These are phyloP conservation scores for Penicillium psychrofluorescens DNA, from an alignment of 495 filamentous ascomycete genomes.

Conservation along the genomic window DNA sequence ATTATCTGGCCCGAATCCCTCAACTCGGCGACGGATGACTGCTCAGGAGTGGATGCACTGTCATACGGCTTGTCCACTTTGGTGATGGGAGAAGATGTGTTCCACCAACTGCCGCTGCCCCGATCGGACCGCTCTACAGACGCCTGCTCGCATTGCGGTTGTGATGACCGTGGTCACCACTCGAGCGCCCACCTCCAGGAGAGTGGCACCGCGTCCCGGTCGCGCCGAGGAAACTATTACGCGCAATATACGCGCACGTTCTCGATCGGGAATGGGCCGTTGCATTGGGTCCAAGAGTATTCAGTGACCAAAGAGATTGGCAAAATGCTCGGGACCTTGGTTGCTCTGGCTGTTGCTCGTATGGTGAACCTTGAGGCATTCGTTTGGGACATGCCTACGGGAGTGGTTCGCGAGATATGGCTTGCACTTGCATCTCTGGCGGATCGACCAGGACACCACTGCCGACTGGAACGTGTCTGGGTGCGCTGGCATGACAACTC, in stretches of 20 bases:
- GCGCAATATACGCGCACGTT: slow-evolving; percentile 83
- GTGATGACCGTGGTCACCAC: slow-evolving; percentile 11
- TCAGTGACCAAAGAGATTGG: slow-evolving; percentile 81
- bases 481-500: slow-evolving; percentile 87
- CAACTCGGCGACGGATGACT: slow-evolving; percentile 50
- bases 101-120: slow-evolving; percentile 33
- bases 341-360: slow-evolving; percentile 74
- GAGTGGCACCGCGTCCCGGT: slow-evolving; percentile 2
- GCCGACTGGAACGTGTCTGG: slow-evolving; percentile 74
- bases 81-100: slow-evolving; percentile 70
- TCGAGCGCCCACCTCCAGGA: slow-evolving; percentile 8
- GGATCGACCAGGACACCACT: slow-evolving; percentile 50
- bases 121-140: slow-evolving; percentile 2
- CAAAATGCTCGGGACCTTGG: slow-evolving; percentile 87
- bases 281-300: slow-evolving; percentile 80
- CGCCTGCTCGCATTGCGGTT: slow-evolving; percentile 32
- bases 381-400: slow-evolving; percentile 95
- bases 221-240: slow-evolving; percentile 67
- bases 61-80: slow-evolving; percentile 87
- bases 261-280: slow-evolving; percentile 80
- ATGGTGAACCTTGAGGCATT: slow-evolving; percentile 91
- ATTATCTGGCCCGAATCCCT: slow-evolving; percentile 86
- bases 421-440: slow-evolving; percentile 71
- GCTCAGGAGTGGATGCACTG: slow-evolving; percentile 78
- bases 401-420: slow-evolving; percentile 81